Base-by-base conservation (phyloP, 257 asterid species). In the Agastache rugosa region DNA sequence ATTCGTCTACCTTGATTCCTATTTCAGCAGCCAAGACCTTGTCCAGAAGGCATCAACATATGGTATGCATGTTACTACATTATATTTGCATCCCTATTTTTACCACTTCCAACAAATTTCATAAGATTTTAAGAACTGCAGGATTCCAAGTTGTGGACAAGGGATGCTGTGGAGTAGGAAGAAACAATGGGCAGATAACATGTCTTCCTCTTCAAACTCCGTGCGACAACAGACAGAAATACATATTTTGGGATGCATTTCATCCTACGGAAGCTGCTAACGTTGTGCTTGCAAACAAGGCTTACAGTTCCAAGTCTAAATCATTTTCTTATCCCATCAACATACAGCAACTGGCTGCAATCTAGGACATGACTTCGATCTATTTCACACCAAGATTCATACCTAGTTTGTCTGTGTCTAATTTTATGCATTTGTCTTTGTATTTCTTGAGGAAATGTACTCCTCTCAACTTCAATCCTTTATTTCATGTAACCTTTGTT, bases 121-220 rank as follows among this genome's bases (percentile, higher is more conserved):
- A 54, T 53, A n/a, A 35, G 6, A 51, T 6, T 45, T 8, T 5
- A 54, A 41, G 34, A 60, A 27, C 3, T 72, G 77, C 78, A 91
- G 97, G 97, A 11, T 92, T 90, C 78, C 90, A 90, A 77, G 98
- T 89, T 71, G 84, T 86, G 71, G 97, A 92, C 77, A 77, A 75
- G 78, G 98, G 98, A 5, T 90, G 97, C 25, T 93, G 98, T 63
- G 97, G 98, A 20, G 98, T 92, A 71, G 97, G 98, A 41, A 89
- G 71, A 74, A 89, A 90, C 90, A 90, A 92, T 68, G 97, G 98
- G 47, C 96, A 89, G 82, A 86, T 90, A 80, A 93, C 98, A 37
- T 93, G 98, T 71, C 91, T 93, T 31, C 98, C 97, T 17, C 82
- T 93, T 34, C 92, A 87, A 71, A 85, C 65, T 22, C 93, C 98